Percentiles rank a stretch among this genome's conserved stretches.
Conservation (phyloP, 805 yeast genomes). For the Wickerhamiella occidentalis region DNA sequence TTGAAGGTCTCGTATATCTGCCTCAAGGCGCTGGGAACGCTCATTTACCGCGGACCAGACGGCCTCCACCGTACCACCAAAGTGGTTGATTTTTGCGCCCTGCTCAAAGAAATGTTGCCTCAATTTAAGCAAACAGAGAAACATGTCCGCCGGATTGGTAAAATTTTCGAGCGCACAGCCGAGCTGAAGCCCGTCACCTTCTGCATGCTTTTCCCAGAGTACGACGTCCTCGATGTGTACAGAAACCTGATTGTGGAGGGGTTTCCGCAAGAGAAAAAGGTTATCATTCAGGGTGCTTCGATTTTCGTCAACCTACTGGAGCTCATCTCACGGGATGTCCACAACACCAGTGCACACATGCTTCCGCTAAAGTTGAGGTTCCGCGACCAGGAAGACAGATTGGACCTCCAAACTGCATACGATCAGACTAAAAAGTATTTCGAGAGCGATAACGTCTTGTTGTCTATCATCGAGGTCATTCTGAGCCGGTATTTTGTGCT, state of each 20-base stretch:
- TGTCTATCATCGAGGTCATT: conserved; percentile 50
- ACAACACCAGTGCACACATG: conserved; percentile 3
- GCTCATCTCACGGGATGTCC: conserved; percentile 25
- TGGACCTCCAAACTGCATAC: conserved; percentile 49
- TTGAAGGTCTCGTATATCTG: conserved; percentile 53
- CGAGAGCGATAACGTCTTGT: conserved; percentile 45
- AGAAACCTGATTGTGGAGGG: conserved; percentile 46
- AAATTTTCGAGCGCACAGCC: conserved; percentile 52
- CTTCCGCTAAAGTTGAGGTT: conserved; percentile 32
- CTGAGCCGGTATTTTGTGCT: conserved; percentile 64
- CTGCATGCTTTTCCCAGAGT: conserved; percentile 51
- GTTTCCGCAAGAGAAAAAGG: conserved; percentile 41
- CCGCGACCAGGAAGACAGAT: conserved; percentile 51
- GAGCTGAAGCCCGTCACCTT: conserved; percentile 57
- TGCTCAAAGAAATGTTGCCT: conserved; percentile 43
- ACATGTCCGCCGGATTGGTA: conserved; percentile 64
- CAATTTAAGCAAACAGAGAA: conserved; percentile 30
- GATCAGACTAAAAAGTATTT: conserved; percentile 37
- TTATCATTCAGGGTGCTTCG: conserved; percentile 46
- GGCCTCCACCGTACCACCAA: conserved; percentile 45
- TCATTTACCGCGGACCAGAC: conserved; percentile 65
- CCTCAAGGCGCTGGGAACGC: conserved; percentile 60
- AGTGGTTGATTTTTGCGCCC: conserved; percentile 47
- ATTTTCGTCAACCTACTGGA: conserved; percentile 54
- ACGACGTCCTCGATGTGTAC: conserved; percentile 48